Evolutionary conservation across 495 filamentous ascomycete species (phyloP).

Genomic region (Tuber magnatum): DNA sequence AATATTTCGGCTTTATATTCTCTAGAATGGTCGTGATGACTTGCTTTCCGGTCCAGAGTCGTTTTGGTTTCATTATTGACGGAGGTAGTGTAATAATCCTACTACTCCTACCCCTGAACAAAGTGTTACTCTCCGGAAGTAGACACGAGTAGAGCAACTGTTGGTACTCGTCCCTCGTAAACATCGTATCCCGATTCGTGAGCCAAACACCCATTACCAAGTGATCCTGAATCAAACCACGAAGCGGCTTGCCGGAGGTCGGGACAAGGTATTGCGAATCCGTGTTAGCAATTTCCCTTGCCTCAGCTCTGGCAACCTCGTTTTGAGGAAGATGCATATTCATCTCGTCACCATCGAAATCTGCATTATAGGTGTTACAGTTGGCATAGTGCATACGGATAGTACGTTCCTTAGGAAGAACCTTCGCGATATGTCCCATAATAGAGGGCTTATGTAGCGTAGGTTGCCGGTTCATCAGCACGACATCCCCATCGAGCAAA

Average conservation of each 20-base stretch:
- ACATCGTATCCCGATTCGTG: conserved; percentile 88
- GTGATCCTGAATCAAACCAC: conserved; percentile 98
- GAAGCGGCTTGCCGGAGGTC: conserved; percentile 85
- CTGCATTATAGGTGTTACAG: conserved; percentile 99
- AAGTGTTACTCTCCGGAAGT: conserved; percentile 80
- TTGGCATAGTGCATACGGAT: conserved; percentile 99
- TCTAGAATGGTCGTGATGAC: conserved; percentile 85
- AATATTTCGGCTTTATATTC: conserved; percentile 72
- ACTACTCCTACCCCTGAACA: conserved; percentile 50
- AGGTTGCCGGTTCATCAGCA: conserved; percentile 99
- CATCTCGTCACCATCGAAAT: conserved; percentile 99
- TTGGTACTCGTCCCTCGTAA: conserved; percentile 79
- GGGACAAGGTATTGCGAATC: conserved; percentile 95
- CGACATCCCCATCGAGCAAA: conserved; percentile 90
- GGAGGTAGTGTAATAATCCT: conserved; percentile 72
- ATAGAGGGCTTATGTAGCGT: conserved; percentile 99
- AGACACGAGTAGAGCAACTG: conserved; percentile 85
- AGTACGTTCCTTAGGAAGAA: conserved; percentile 87
- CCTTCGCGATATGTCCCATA: conserved; percentile 92
- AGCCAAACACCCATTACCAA: conserved; percentile 88
- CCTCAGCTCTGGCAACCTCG: conserved; percentile 86
- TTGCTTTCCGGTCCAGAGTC: conserved; percentile 96
- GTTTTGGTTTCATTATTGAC: conserved; percentile 70
- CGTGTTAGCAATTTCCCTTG: conserved; percentile 83
- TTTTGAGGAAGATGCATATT: conserved; percentile 99